Evolutionary conservation across 176 grass and related monocot genomes (phyloP), one percentile per base, ranked within the genome.

Genomic region (Melocanna baccifera): DNA sequence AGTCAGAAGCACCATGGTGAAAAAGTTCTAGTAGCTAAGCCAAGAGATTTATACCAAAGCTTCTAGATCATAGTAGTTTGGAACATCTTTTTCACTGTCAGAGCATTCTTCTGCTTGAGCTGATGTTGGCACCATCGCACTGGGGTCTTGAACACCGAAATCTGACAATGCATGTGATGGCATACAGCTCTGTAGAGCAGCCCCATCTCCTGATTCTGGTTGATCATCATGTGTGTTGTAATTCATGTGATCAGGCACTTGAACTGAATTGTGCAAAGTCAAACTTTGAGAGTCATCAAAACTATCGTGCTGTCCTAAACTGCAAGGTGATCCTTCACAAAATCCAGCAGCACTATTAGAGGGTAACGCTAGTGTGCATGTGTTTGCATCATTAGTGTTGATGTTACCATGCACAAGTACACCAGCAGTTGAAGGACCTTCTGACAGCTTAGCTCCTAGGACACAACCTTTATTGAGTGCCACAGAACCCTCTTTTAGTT

Each of bases 11-110:
- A 30, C 69, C 29, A 62, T 6, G 22, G 41, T 61, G 61, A 71
- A 75, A 20, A 86, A 3, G 26, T 32, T 73, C 68, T 23, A 26
- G 37, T 71, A 76, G n/a, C n/a, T 71, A 46, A 73, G 74, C 16
- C 46, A 87, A 69, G 76, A 73, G 45, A 76, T 72, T 25, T 79
- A 80, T 94, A 94, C 92, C 92, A 94, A 71, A 77, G 89, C 80
- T 85, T 94, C 92, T 75, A 94, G 20, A 78, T 94, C 89, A 56
- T 88, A 89, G 63, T 84, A 94, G 68, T 83, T 89, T 63, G 92
- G 89, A 73, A 91, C 64, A 64, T 94, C 89, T 18, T 82, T 83
- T 78, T 89, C 92, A 89, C 57, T 67, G 41, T 85, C 92, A 84
- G 72, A 91, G 67, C 46, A 59, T 89, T 89, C 71, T 86, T 89